Percentiles rank a stretch among this genome's conserved stretches.
phyloP scores from a whole-genome alignment of 805 yeast species.

The Babjeviella inositovora region DNA sequence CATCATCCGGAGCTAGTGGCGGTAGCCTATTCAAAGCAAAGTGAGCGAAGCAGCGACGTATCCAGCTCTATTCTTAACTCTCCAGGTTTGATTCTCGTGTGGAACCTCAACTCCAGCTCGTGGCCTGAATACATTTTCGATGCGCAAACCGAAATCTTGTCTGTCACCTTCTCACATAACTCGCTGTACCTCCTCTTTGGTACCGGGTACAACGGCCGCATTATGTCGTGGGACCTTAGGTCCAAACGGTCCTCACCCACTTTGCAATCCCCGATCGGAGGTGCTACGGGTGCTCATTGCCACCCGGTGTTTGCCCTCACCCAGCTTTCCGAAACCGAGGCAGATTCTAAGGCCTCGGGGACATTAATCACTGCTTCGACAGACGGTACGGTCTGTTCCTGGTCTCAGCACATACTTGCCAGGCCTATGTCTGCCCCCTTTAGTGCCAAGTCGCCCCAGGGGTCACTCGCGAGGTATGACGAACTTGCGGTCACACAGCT shows the following conservation, averaged over 20 bases:
- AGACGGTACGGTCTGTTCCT: constrained; percentile 17
- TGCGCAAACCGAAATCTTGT: constrained; percentile 19
- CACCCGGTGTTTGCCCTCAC: constrained; percentile 12
- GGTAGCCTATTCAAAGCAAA: constrained; percentile 9
- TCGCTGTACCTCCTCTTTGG: constrained; percentile 24
- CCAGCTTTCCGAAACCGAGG: constrained; percentile 6
- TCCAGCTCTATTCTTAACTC: constrained; percentile 6
- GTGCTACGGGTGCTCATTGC: constrained; percentile 9
- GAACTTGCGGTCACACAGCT: constrained; percentile 12
- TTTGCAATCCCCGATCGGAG: constrained; percentile 11
- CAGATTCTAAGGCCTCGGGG: constrained; percentile 7
- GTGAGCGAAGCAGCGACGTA: constrained; percentile 1
- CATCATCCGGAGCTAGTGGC: constrained; percentile 14
- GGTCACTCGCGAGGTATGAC: constrained; percentile 9
- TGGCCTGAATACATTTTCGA: constrained; percentile 18
- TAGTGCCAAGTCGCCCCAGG: constrained; percentile 11
- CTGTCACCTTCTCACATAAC: constrained; percentile 19
- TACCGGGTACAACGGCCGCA: constrained; percentile 30
- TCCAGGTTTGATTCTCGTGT: constrained; percentile 13
- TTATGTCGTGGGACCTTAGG: constrained; percentile 32
- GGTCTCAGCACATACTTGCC: constrained; percentile 16
- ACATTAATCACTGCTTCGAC: constrained; percentile 14
- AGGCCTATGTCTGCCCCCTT: constrained; percentile 7
- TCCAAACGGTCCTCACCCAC: constrained; percentile 9
- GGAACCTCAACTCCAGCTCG: constrained; percentile 10